Evolutionary conservation across 805 yeast genomes (phyloP).

Genomic region (Starmerella apis): DNA sequence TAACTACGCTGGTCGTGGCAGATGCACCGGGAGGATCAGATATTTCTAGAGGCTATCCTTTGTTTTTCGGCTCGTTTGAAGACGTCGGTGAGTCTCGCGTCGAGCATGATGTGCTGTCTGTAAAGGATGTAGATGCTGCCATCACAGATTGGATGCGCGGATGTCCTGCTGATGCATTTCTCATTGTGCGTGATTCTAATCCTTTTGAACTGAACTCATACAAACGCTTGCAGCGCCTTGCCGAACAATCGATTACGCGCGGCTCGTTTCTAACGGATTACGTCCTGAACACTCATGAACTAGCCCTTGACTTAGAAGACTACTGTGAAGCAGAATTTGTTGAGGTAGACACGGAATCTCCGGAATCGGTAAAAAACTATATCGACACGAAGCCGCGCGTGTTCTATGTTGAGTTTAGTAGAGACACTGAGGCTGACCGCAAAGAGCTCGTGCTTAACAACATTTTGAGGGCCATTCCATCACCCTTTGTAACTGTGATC

Average conservation of each 20-base stretch:
- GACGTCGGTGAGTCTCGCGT: constrained; percentile 20
- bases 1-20: not conserved
- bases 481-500: constrained; percentile 58
- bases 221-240: constrained; percentile 18
- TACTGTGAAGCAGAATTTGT: constrained; percentile 24
- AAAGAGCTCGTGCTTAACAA: constrained; percentile 50
- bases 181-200: constrained; percentile 22
- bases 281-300: constrained; percentile 21
- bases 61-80: constrained; percentile 26
- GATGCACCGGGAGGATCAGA: constrained; percentile 13
- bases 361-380: constrained; percentile 10
- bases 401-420: constrained; percentile 21
- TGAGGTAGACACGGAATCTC: constrained; percentile 6
- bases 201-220: constrained; percentile 21
- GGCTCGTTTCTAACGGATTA: constrained; percentile 23
- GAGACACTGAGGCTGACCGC: constrained; percentile 31
- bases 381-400: constrained; percentile 22
- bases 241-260: constrained; percentile 23
- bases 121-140: constrained; percentile 18
- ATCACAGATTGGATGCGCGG: constrained; percentile 25
- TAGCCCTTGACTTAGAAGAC: constrained; percentile 24
- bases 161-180: constrained; percentile 26
- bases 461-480: constrained; percentile 39
- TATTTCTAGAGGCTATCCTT: constrained; percentile 22
- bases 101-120: constrained; percentile 5